These are phyloP conservation scores for Russula sp. DNA, from an alignment of 768 basidiomycete species.

Conservation along the genomic window DNA sequence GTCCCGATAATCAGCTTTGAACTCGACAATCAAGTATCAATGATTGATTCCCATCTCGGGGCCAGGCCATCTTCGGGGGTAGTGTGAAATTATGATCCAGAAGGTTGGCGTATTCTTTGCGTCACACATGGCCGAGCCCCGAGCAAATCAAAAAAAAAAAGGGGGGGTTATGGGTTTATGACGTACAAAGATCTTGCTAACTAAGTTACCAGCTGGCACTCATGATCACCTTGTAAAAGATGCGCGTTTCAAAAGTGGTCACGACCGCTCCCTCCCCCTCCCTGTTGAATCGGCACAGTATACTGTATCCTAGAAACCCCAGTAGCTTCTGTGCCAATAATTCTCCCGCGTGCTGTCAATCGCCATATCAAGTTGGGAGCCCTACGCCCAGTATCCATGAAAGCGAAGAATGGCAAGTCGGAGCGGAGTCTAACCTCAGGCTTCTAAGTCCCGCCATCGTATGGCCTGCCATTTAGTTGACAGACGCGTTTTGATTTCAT, in stretches of 20 bases:
- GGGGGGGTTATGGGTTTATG: too few relatives aligned
- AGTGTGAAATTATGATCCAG: not conserved
- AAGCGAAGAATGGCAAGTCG: not conserved
- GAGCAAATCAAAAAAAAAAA: not conserved
- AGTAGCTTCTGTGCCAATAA: not conserved
- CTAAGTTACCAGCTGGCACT: not conserved
- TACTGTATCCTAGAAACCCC: not conserved
- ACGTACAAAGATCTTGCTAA: not conserved
- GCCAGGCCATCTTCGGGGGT: too few relatives aligned
- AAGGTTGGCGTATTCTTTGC: not conserved
- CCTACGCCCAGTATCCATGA: not conserved
- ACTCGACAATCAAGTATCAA: too few relatives aligned
- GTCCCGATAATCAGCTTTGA: not conserved
- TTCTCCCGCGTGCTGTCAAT: not conserved
- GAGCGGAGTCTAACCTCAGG: too few relatives aligned
- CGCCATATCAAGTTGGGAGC: too few relatives aligned
- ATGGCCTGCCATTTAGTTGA: not conserved
- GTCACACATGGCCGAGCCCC: not conserved
- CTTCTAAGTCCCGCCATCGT: not conserved
- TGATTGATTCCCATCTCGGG: too few relatives aligned
- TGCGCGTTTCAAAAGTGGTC: not conserved
- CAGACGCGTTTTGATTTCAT: too few relatives aligned
- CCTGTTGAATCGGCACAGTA: not conserved
- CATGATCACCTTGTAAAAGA: not conserved
- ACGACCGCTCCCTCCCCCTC: not conserved